phyloP scores from a whole-genome alignment of 176 grass and related monocot species.

The Elaeis guineensis region DNA sequence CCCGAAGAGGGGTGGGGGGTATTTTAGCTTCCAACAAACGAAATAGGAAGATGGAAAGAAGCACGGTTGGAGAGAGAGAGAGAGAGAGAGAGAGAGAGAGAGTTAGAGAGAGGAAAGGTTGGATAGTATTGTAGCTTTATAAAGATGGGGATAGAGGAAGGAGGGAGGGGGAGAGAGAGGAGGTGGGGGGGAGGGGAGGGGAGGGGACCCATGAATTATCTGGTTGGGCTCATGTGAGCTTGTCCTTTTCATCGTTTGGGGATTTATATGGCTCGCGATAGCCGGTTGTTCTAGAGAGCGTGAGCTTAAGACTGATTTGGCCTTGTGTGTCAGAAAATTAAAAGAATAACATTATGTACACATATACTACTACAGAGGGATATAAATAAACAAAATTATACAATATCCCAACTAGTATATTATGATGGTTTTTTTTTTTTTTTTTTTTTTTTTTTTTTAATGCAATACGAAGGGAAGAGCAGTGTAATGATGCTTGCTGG shows the following conservation, averaged over 20 bases:
- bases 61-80: conserved; percentile 22
- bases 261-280: too few species aligned
- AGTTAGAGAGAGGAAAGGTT: conserved; percentile 10
- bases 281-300: too few species aligned
- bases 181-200: neutral
- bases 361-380: too few species aligned
- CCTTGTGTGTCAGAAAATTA: too few species aligned
- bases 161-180: neutral
- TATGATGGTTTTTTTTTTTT: too few species aligned
- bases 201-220: conserved; percentile 39
- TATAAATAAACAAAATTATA: too few species aligned
- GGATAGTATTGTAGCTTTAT: conserved; percentile 27
- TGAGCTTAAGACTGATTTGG: too few species aligned
- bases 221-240: conserved; percentile 64
- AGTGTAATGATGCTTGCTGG: too few species aligned
- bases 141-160: conserved; percentile 4
- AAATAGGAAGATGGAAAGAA: conserved; percentile 3
- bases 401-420: too few species aligned
- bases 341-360: too few species aligned
- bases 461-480: too few species aligned
- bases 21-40: conserved; percentile 13
- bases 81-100: conserved; percentile 16
- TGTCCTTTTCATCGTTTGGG: conserved; percentile 42
- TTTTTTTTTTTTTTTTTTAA: too few species aligned
- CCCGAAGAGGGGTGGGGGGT: neutral